Conservation (phyloP, 768 basidiomycete genomes). For the Porphyrellus cyaneotinctus region DNA sequence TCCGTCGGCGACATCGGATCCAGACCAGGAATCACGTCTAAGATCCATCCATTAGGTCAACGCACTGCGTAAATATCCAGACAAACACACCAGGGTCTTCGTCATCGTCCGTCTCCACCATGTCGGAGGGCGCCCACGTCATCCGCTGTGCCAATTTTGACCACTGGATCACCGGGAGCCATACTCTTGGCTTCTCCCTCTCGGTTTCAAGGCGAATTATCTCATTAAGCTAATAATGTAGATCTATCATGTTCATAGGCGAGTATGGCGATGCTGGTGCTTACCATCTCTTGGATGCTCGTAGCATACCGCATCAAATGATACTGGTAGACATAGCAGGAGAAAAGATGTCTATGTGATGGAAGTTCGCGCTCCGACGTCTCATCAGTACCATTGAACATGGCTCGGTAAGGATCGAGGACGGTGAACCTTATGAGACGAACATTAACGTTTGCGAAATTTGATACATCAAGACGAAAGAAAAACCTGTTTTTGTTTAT, state of each 20-base stretch:
- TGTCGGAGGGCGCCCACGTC: slow-evolving; percentile 44
- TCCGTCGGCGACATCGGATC: slow-evolving; percentile 41
- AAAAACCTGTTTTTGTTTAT: slow-evolving; percentile 46
- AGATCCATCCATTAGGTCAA: background rate
- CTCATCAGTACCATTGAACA: slow-evolving; percentile 40
- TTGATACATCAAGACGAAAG: background rate
- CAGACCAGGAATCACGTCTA: slow-evolving; percentile 57
- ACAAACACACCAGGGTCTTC: slow-evolving; percentile 57
- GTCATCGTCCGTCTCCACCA: slow-evolving; percentile 49
- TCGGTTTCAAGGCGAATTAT: slow-evolving; percentile 51
- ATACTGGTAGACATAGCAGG: slow-evolving; percentile 70
- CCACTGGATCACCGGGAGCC: slow-evolving; percentile 47
- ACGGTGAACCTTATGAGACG: slow-evolving; percentile 39
- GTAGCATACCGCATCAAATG: slow-evolving; percentile 40
- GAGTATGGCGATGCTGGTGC: slow-evolving; percentile 2
- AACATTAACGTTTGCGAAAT: background rate
- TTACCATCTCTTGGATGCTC: slow-evolving; percentile 33
- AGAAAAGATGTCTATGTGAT: slow-evolving; percentile 67
- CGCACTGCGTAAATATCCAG: background rate
- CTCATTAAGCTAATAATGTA: slow-evolving; percentile 46
- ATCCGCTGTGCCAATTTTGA: slow-evolving; percentile 41
- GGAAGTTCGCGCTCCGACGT: slow-evolving; percentile 38
- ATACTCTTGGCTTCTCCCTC: slow-evolving; percentile 41
- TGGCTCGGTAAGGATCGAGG: slow-evolving; percentile 57
- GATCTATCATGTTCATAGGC: background rate